Evolutionary conservation across 2,329 filamentous ascomycete genomes (phyloP).

Genomic region (Helotiales sp.): DNA sequence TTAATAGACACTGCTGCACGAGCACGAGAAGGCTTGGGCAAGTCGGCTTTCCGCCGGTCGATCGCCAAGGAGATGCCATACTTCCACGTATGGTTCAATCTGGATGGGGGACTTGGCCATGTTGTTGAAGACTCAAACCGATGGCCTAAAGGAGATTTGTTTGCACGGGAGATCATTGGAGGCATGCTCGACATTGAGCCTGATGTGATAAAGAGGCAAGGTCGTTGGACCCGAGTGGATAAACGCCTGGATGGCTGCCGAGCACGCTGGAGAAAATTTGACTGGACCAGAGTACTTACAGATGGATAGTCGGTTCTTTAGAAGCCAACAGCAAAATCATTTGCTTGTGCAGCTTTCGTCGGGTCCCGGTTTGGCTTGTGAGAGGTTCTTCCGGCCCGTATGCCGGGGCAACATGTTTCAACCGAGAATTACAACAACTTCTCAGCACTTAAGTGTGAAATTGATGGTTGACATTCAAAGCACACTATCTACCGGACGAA

Average conservation of each 20-base stretch:
- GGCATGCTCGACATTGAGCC: conserved; percentile 87
- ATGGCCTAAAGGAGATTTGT: conserved; percentile 92
- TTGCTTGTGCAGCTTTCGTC: neutral
- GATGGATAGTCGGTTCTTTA: conserved; percentile 33
- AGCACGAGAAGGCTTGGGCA: conserved; percentile 72
- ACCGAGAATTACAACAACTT: neutral
- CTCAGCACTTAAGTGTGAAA: neutral
- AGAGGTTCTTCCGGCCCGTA: neutral
- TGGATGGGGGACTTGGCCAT: conserved; percentile 92
- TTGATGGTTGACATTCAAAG: neutral
- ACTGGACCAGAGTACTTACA: conserved; percentile 73
- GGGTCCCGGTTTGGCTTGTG: neutral
- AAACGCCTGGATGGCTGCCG: conserved; percentile 75
- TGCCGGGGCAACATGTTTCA: neutral
- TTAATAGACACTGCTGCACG: conserved; percentile 83
- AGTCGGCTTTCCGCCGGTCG: conserved; percentile 78
- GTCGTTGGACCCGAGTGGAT: conserved; percentile 73
- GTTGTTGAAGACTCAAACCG: conserved; percentile 83
- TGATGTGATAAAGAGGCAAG: conserved; percentile 87
- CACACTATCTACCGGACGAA: neutral
- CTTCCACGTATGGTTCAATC: conserved; percentile 93
- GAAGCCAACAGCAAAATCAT: neutral
- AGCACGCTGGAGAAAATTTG: conserved; percentile 89
- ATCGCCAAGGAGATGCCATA: conserved; percentile 97
- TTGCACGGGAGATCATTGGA: conserved; percentile 88